phyloP scores from a whole-genome alignment of 2,329 filamentous ascomycete species.

The Aspergillus tanneri region DNA sequence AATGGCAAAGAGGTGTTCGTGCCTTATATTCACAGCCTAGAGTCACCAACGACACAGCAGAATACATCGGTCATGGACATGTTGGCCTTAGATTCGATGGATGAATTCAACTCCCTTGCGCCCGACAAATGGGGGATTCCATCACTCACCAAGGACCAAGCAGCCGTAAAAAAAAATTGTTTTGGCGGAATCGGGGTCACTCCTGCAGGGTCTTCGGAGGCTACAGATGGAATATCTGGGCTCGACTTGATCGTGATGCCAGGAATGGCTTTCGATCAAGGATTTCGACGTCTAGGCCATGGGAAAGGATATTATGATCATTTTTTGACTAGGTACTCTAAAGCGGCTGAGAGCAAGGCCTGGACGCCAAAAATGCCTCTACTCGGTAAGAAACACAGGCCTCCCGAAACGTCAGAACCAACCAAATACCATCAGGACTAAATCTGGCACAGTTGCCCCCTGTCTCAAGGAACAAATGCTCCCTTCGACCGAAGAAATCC shows the following conservation, averaged over 20 bases:
- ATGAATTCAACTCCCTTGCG: slow-evolving; percentile 75
- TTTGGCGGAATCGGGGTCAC: slow-evolving; percentile 61
- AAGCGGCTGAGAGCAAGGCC: slow-evolving; percentile 35
- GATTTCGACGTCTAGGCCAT: slow-evolving; percentile 78
- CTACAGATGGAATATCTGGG: slow-evolving; percentile 37
- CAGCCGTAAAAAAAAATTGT: slow-evolving; percentile 68
- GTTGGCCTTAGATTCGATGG: slow-evolving; percentile 70
- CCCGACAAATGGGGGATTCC: slow-evolving; percentile 93
- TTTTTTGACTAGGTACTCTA: slow-evolving; percentile 75
- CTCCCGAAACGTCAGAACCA: slow-evolving; percentile 39
- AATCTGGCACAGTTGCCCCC: slow-evolving; percentile 63
- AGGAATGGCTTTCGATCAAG: slow-evolving; percentile 83
- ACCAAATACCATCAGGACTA: slow-evolving; percentile 14
- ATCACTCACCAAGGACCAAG: slow-evolving; percentile 67
- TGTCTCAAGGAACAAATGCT: slow-evolving; percentile 85
- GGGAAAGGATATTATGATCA: slow-evolving; percentile 97
- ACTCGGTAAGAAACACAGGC: slow-evolving; percentile 52
- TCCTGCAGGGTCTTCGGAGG: slow-evolving; percentile 8
- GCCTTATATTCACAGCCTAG: slow-evolving; percentile 74
- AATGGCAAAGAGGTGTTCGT: slow-evolving; percentile 84
- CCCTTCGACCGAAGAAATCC: slow-evolving; percentile 62
- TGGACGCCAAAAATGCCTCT: slow-evolving; percentile 51
- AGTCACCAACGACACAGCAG: slow-evolving; percentile 37
- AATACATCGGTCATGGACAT: slow-evolving; percentile 86
- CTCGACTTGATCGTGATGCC: slow-evolving; percentile 89